Base-by-base conservation (phyloP, 352 stramenopile genomes). In the Phytophthora melonis region DNA sequence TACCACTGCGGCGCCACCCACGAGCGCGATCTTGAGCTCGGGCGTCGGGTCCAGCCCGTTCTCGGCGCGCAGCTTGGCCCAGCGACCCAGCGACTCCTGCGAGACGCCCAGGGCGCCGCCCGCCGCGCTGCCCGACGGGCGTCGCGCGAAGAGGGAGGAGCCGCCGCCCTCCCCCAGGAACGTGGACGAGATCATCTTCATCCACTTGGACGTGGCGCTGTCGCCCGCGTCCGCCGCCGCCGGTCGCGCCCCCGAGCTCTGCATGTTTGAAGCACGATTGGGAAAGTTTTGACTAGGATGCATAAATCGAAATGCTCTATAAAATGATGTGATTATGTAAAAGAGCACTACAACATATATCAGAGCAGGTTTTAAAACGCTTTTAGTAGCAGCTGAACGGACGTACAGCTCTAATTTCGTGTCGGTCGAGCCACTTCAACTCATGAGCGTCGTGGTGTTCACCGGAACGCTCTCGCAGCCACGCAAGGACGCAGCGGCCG, bases 161-260 rank as follows among this genome's bases (percentile, higher is more conserved):
- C 68, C 62, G 3, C 64, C 16, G 39, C 49, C 62, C 30, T 93
- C 84, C 30, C 88, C 88, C 2, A 93, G 76, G 41, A 94, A 93
- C 54, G 88, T 94, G 25, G 84, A 91, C 59, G 88, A 94, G 50
- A 94, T 82, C 82, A 94, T 91, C 66, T 91, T 92, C 86, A 94
- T 93, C 88, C 88, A 94, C 74, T 85, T 88, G 43, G 68, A 78
- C 36, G 83, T 83, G 36, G 77, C 81, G 39, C 80, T 84, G 63
- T 88, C 81, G 34, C 34, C 34, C 34, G 34, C 34, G 10, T 41
- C 34, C 32, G 78, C 68, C 30, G 78, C 59, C 57, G 75, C 65
- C 43, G 54, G 39, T 5, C 53, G 1, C 3, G 27, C 34, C 34
- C 34, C 34, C 9, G 69, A 55, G 66, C 57, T 68, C 50, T 71